These are phyloP conservation scores for Parathielavia appendiculata DNA, from an alignment of 495 filamentous ascomycete genomes.

Conservation along the genomic window DNA sequence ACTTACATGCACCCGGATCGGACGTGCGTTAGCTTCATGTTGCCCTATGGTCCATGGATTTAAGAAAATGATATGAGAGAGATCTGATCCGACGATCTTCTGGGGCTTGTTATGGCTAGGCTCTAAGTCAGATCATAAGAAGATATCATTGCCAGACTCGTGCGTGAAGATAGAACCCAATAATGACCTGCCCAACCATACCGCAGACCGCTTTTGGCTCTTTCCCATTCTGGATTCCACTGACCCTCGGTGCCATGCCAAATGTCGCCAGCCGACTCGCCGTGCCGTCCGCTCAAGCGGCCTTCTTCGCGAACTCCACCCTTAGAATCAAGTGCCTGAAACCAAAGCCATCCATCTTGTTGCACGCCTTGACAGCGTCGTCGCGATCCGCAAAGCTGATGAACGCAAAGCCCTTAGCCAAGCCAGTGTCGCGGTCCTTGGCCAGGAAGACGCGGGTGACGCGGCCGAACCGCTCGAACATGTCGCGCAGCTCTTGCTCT, in stretches of 20 bases:
- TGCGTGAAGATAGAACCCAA: not conserved
- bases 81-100: too few relatives aligned
- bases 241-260: not conserved
- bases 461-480: constrained; percentile 95
- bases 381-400: constrained; percentile 87
- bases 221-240: constrained; percentile 6
- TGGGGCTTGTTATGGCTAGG: too few relatives aligned
- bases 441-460: constrained; percentile 96
- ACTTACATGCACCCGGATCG: too few relatives aligned
- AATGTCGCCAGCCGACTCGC: not conserved
- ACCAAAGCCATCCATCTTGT: constrained; percentile 96
- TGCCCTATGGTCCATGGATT: too few relatives aligned
- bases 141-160: not conserved
- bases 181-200: not conserved
- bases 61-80: too few relatives aligned
- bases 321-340: constrained; percentile 86
- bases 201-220: not conserved
- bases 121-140: too few relatives aligned
- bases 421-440: constrained; percentile 89
- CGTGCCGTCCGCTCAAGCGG: constrained; percentile 33
- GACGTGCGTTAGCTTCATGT: too few relatives aligned
- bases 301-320: constrained; percentile 88
- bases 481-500: constrained; percentile 86
- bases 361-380: constrained; percentile 86
- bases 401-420: constrained; percentile 97